Base-by-base conservation (phyloP, 2,329 filamentous ascomycete genomes). In the Incumbomyces lentus region DNA sequence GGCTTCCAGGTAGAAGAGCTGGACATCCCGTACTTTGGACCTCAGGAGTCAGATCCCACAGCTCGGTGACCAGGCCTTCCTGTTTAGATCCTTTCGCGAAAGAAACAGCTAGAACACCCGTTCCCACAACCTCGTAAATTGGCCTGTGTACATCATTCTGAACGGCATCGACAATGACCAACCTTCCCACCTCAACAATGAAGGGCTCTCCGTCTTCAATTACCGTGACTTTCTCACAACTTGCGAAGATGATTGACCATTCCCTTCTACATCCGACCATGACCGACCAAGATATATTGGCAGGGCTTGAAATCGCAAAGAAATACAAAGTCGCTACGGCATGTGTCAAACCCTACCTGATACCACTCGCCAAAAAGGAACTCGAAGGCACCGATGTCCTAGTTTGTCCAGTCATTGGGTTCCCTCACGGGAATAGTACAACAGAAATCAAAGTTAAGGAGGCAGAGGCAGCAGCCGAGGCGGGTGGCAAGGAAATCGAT, bases 251-350 rank as follows among this genome's bases (percentile, higher is more conserved):
- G 61, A 79, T 81, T 52, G 76, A 81, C 53, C 76, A 80, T 59
- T 79, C 75, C 11, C 69, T 81, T 13, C 67, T 81, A 1, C 76
- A 79, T 54, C 78, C 78, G 3, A 78, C 75, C 44, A 71, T 81
- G 67, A 79, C 76, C 6, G 76, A 80, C 55, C 59, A 58, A 13
- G 72, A 78, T 1, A 68, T 80, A 41, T 49, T 66, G 1, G 56
- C 62, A 1, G 76, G 76, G 2, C 68, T 80, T 1, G 53, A 62
- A 8, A 67, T 76, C 36, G 62, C 70, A 13, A 69, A 65, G 44
- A 62, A 68, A 13, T 65, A 73, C 61, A 59, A 64, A 33, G 73
- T 79, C 14, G 74, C 74, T 1, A 70, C 75, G 0, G 77, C 74
- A 17, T 80, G 76, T 57, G 59, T 80, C 18, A 80, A 80, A 52